These are phyloP conservation scores for Fraxinus baroniana DNA, from an alignment of 305 asterid species.

Conservation along the genomic window DNA sequence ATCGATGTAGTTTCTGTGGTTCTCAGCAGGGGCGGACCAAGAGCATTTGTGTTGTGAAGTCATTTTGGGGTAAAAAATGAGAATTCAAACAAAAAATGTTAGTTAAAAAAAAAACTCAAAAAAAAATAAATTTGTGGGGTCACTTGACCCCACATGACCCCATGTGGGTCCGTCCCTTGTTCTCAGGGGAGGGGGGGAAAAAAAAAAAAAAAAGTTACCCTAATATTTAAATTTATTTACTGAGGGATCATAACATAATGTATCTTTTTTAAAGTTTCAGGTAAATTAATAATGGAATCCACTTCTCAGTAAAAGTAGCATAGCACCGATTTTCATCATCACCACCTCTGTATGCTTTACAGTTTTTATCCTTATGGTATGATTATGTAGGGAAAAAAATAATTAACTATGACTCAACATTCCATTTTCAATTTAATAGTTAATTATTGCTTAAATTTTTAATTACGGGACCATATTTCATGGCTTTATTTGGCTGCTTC, in stretches of 20 bases:
- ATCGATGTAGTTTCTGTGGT: not conserved
- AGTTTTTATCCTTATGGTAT: conserved; percentile 29
- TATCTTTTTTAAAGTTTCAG: not conserved
- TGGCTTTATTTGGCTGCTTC: conserved; percentile 14
- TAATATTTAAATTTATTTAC: not conserved
- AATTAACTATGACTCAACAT: conserved; percentile 25
- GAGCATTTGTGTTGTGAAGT: too few species aligned
- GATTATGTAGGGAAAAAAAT: conserved; percentile 36
- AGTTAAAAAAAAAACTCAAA: too few species aligned
- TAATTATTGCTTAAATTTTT: conserved; percentile 11
- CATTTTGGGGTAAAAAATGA: too few species aligned
- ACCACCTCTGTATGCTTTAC: conserved; percentile 22
- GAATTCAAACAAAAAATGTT: too few species aligned
- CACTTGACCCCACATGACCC: too few species aligned
- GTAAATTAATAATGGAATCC: conserved; percentile 3
- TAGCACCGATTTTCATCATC: conserved; percentile 15
- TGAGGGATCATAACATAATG: not conserved
- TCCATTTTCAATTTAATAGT: conserved; percentile 35
- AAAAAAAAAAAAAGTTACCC: not conserved
- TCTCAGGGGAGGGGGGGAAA: too few species aligned
- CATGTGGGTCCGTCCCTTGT: too few species aligned
- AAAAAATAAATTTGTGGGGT: too few species aligned
- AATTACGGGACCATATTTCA: not conserved
- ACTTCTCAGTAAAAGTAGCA: conserved; percentile 24
- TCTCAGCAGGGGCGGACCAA: not conserved